Evolutionary conservation across 768 basidiomycete species (phyloP).

Genomic region (Zangia roseola): DNA sequence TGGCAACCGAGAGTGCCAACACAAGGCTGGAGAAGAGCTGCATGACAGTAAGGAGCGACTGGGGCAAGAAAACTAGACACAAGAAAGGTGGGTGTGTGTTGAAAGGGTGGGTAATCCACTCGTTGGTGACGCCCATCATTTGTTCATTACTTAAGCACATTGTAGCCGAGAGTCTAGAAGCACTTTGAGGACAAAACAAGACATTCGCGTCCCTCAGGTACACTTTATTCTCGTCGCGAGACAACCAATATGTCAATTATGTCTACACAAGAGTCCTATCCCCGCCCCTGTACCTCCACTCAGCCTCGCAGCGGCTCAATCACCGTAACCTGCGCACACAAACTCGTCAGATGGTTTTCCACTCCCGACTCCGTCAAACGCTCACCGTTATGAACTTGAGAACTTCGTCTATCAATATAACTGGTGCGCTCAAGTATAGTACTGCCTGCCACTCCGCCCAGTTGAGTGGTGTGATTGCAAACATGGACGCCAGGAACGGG

Average conservation of each 20-base stretch:
- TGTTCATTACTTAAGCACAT: conserved; percentile 7
- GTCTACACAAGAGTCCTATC: too few species aligned
- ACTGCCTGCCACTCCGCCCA: conserved; percentile 96
- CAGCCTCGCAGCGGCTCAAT: conserved; percentile 56
- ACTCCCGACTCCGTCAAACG: neutral
- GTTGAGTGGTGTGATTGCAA: conserved; percentile 92
- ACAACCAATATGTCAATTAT: neutral
- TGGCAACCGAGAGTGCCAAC: conserved; percentile 16
- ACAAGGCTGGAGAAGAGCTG: conserved; percentile 20
- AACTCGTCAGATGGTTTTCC: conserved; percentile 1
- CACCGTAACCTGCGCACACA: conserved; percentile 44
- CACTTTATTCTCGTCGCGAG: neutral
- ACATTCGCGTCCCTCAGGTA: neutral
- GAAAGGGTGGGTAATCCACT: too few species aligned
- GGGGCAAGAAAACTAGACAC: conserved; percentile 9
- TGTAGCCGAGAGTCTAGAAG: neutral
- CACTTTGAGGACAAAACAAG: too few species aligned
- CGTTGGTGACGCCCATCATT: neutral
- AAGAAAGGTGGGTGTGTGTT: neutral
- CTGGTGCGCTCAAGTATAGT: conserved; percentile 81
- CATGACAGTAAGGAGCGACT: conserved; percentile 29
- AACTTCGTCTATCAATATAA: conserved; percentile 85
- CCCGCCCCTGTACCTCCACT: too few species aligned
- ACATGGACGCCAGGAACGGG: conserved; percentile 89
- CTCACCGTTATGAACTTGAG: conserved; percentile 82